A percentile compares a stretch with the other conserved stretches of the same genome.
phyloP scores from a whole-genome alignment of 2,329 filamentous ascomycete species.

The Ophiostoma sp. region DNA sequence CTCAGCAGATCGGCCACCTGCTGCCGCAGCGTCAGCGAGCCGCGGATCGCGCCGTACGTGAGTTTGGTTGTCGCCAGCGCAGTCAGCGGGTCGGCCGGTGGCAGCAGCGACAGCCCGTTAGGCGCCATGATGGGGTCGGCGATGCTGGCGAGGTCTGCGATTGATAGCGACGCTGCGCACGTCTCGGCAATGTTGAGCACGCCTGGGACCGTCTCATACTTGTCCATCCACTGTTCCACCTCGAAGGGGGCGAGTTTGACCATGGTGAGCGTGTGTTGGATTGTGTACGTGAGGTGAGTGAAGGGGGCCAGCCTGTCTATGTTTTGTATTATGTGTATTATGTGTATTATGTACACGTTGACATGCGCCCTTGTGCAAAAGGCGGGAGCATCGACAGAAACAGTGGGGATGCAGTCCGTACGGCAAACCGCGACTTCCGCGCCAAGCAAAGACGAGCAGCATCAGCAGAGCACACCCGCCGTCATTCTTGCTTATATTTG shows the following conservation, averaged over 20 bases:
- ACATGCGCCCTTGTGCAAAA: not conserved
- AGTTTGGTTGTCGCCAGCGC: conserved; percentile 50
- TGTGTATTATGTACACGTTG: no score
- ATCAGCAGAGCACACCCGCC: not conserved
- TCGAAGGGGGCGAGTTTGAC: conserved; percentile 55
- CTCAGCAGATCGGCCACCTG: conserved; percentile 48
- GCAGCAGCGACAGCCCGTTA: conserved; percentile 26
- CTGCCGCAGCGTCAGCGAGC: conserved; percentile 58
- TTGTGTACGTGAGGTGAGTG: not conserved
- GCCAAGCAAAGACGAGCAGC: not conserved
- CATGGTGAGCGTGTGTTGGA: conserved; percentile 28
- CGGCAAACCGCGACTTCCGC: not conserved
- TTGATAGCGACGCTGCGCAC: conserved; percentile 67
- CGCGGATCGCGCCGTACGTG: conserved; percentile 67
- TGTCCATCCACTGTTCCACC: conserved; percentile 68
- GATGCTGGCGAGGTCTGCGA: conserved; percentile 60
- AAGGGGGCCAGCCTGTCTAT: no score
- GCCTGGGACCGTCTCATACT: conserved; percentile 51
- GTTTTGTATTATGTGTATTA: no score
- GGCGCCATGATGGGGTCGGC: conserved; percentile 45
- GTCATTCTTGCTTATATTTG: not conserved
- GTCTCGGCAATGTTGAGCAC: conserved; percentile 73
- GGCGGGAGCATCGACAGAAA: not conserved
- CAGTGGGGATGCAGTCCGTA: conserved; percentile 6
- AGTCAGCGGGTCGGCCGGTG: conserved; percentile 38